These are phyloP conservation scores for Flaveria linearis DNA, from an alignment of 129 eudicot species.

Conservation along the genomic window DNA sequence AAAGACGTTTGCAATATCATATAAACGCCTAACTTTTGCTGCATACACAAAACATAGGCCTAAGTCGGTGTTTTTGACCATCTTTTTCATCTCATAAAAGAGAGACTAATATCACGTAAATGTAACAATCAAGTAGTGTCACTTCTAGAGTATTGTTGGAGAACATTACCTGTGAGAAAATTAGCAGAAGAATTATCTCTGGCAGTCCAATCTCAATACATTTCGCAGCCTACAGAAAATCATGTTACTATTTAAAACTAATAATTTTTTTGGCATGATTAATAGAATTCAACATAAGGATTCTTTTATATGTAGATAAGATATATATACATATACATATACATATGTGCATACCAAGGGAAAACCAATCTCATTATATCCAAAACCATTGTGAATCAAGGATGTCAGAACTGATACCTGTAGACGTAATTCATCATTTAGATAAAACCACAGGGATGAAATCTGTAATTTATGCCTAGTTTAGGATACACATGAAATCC, in stretches of 20 bases:
- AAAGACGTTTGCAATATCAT: no score
- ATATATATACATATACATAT: not conserved
- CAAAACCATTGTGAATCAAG: constrained; percentile 17
- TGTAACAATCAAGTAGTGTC: no score
- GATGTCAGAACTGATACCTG: no score
- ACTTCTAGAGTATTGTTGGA: no score
- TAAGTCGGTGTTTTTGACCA: no score
- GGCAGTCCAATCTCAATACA: no score
- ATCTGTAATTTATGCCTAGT: not conserved
- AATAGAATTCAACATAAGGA: not conserved
- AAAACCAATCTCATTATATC: constrained; percentile 85
- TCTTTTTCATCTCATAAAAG: no score
- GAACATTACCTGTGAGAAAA: no score
- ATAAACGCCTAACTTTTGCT: no score
- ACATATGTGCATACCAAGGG: constrained; percentile 61
- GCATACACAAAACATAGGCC: no score
- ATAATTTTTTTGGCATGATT: not conserved
- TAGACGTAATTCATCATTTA: not conserved
- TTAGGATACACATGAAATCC: not conserved
- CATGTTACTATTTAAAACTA: constrained; percentile 6
- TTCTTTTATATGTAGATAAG: not conserved
- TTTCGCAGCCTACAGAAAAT: constrained; percentile 55
- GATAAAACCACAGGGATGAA: not conserved
- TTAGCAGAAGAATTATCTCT: no score
- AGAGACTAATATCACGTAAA: no score